These are phyloP conservation scores for Chrysanthemum seticuspe DNA, from an alignment of 129 eudicot genomes.

Conservation along the genomic window DNA sequence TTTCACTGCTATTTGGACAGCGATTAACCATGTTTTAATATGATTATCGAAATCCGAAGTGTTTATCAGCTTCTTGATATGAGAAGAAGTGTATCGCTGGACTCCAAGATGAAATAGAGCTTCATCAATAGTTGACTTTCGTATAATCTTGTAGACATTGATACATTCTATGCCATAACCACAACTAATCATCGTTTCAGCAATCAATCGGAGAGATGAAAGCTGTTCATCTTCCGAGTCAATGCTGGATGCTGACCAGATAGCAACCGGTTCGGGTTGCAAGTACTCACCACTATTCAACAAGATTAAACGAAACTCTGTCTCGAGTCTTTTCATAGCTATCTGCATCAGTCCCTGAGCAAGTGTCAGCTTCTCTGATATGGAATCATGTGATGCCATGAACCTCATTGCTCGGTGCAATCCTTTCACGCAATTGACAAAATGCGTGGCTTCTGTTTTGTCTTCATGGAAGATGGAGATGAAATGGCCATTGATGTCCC, in stretches of 20 bases:
- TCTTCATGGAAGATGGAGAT: slow-evolving; percentile 51
- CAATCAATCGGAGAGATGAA: slow-evolving; percentile 50
- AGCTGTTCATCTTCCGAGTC: slow-evolving; percentile 44
- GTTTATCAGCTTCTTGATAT: slow-evolving; percentile 47
- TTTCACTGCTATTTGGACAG: slow-evolving; percentile 33
- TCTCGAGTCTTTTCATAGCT: slow-evolving; percentile 63
- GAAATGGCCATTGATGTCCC: slow-evolving; percentile 46
- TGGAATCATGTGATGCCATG: slow-evolving; percentile 24
- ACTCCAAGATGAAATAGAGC: slow-evolving; percentile 49
- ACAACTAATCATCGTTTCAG: slow-evolving; percentile 69
- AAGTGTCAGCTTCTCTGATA: slow-evolving; percentile 38
- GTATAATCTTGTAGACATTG: slow-evolving; percentile 40
- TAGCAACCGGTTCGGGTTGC: slow-evolving; percentile 39
- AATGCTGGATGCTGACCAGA: slow-evolving; percentile 26
- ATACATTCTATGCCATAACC: slow-evolving; percentile 68
- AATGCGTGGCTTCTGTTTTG: slow-evolving; percentile 39
- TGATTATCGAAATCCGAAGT: slow-evolving; percentile 38
- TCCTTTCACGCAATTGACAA: slow-evolving; percentile 39
- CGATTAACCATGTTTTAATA: slow-evolving; percentile 51
- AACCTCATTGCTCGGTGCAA: slow-evolving; percentile 52
- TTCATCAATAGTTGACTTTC: slow-evolving; percentile 62
- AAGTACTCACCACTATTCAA: slow-evolving; percentile 36
- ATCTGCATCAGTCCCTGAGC: slow-evolving; percentile 51
- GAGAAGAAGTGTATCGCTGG: slow-evolving; percentile 33
- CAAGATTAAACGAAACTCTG: slow-evolving; percentile 54